Evolutionary conservation across 2,329 filamentous ascomycete species (phyloP).

Genomic region (Rasamsonia emersonii): DNA sequence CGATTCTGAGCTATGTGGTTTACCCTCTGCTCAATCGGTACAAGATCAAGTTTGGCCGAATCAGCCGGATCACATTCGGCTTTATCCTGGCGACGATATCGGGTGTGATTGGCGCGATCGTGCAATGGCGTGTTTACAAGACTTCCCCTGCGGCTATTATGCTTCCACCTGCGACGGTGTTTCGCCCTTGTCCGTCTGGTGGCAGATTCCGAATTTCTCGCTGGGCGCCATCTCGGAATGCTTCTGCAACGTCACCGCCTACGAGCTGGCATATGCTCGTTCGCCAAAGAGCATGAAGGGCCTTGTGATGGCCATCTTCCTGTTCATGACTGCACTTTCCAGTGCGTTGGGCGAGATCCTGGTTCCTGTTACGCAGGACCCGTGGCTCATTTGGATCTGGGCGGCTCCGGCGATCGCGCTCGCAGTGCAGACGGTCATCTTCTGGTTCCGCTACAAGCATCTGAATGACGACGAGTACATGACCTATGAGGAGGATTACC

Average conservation of each 20-base stretch:
- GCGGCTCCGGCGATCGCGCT: conserved; percentile 43
- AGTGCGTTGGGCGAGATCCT: conserved; percentile 37
- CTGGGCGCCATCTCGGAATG: conserved; percentile 51
- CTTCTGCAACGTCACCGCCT: conserved; percentile 51
- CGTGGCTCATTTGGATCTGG: conserved; percentile 35
- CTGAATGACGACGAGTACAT: conserved; percentile 44
- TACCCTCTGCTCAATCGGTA: conserved; percentile 38
- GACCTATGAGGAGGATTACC: conserved; percentile 20
- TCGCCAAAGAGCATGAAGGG: conserved; percentile 63
- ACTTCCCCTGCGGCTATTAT: conserved; percentile 36
- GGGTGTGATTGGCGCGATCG: conserved; percentile 28
- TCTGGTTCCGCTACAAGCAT: conserved; percentile 39
- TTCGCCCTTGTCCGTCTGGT: conserved; percentile 40
- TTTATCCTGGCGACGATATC: conserved; percentile 42
- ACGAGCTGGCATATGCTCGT: conserved; percentile 71
- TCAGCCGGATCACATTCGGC: conserved; percentile 44
- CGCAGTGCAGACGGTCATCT: conserved; percentile 39
- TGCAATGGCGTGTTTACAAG: conserved; percentile 41
- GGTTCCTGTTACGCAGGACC: conserved; percentile 38
- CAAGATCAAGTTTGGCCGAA: conserved; percentile 40
- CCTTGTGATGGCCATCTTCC: conserved; percentile 24
- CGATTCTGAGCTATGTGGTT: conserved; percentile 41
- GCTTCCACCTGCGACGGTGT: conserved; percentile 28
- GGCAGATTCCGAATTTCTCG: conserved; percentile 42
- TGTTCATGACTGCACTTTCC: conserved; percentile 52